Evolutionary conservation across 2,329 filamentous ascomycete species (phyloP).

Genomic region (Xylariaceae sp.): DNA sequence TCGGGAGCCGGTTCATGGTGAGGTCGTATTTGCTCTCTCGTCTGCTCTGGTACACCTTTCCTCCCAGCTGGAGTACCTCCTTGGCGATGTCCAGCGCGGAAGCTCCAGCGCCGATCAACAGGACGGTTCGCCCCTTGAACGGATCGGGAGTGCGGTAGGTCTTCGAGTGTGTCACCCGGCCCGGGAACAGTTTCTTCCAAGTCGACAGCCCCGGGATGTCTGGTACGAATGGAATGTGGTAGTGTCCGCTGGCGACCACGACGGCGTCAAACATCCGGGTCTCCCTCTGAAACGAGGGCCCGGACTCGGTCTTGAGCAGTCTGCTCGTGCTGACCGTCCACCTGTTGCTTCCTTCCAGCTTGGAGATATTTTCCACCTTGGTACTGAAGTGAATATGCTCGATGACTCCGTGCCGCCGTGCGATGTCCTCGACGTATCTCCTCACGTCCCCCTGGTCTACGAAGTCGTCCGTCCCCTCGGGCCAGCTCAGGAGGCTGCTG

Average conservation of each 20-base stretch:
- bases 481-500: conserved; percentile 42
- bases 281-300: conserved; percentile 21
- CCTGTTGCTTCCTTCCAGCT: conserved; percentile 28
- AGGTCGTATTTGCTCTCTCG: conserved; percentile 55
- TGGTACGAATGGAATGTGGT: conserved; percentile 55
- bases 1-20: conserved; percentile 43
- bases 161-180: conserved; percentile 59
- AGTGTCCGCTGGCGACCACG: conserved; percentile 61
- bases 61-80: conserved; percentile 29
- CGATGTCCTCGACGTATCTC: conserved; percentile 55
- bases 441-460: conserved; percentile 49
- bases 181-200: conserved; percentile 48
- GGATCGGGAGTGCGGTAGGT: conserved; percentile 56
- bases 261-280: conserved; percentile 51
- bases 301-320: conserved; percentile 22
- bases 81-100: conserved; percentile 36
- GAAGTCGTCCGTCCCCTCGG: conserved; percentile 50
- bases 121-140: conserved; percentile 45
- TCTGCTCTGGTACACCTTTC: conserved; percentile 41
- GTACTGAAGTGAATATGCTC: conserved; percentile 47
- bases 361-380: conserved; percentile 45
- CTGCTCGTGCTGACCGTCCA: conserved; percentile 48
- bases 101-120: conserved; percentile 46
- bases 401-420: conserved; percentile 41
- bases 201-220: conserved; percentile 48